Conservation (phyloP, 441 rosid genomes). For the Brassica balearica region DNA sequence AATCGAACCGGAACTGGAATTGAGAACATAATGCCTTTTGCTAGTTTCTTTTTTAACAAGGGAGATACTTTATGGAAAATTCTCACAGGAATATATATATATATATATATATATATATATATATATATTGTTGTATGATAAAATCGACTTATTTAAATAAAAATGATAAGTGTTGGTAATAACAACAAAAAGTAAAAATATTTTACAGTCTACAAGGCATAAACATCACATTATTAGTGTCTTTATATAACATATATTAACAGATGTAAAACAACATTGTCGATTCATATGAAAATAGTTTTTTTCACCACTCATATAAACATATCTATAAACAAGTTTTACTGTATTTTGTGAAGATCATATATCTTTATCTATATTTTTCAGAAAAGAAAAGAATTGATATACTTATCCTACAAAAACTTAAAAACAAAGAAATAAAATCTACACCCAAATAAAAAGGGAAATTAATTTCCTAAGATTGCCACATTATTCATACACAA, state of each 20-base stretch:
- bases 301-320: neutral
- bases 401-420: neutral
- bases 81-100: neutral
- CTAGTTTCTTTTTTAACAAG: too few relatives aligned
- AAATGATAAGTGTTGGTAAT: neutral
- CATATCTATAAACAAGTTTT: neutral
- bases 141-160: neutral
- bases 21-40: too few relatives aligned
- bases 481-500: conserved; percentile 4
- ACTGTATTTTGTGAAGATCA: neutral
- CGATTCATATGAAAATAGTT: neutral
- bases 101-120: neutral
- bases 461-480: neutral
- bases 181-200: neutral
- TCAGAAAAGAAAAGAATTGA: neutral
- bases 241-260: neutral
- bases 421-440: neutral
- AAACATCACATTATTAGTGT: neutral
- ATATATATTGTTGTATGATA: neutral
- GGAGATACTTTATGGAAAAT: too few relatives aligned
- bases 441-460: neutral
- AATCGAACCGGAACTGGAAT: too few relatives aligned
- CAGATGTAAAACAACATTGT: neutral
- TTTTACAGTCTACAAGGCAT: neutral
- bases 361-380: too few relatives aligned